Evolutionary conservation across 345 rosid genomes (phyloP), one percentile per base, ranked within the genome.

Genomic region (Eutrema yunnanense): DNA sequence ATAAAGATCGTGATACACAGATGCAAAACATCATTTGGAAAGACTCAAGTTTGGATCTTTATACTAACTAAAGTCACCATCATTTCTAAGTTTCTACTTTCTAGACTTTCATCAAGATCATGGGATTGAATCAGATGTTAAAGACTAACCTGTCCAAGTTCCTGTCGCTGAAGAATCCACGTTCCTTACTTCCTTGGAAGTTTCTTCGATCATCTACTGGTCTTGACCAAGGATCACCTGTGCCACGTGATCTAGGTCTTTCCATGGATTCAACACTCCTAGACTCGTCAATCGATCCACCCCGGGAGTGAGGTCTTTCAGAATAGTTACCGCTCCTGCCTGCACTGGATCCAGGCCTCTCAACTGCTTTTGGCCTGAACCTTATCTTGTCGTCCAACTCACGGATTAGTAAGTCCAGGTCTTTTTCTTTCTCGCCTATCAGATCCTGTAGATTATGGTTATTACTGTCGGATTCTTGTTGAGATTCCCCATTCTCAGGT

Each of bases 171-270:
- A 88, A 80, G 83, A 84, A 95, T 67, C 92, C 96, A 67, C 89
- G 86, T 57, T 92, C 99, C 78, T 86, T 87, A 76, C 89, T 85
- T 81, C 92, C 90, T 68, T 86, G 94, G 76, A 83, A 86, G 77
- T 80, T 59, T 84, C 90, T 86, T 86, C 97, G 82, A 33, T 90
- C 97, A 62, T 86, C 91, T 75, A 58, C 75, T 52, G 79, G 83
- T 77, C 90, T 87, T 57, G 85, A 41, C 98, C 98, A 86, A 10
- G 44, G 69, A 73, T 88, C 96, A 66, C 72, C 85, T 59, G 75
- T 73, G 62, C 97, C 97, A 56, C 87, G 97, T 32, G 99, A 95
- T 67, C 74, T 70, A 52, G 98, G 99, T 68, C 97, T 89, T 69
- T 85, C 92, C 63, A 64, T 81, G 68, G 80, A 90, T 71, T 95